A percentile compares a stretch with the other conserved stretches of the same genome.
Evolutionary conservation across 2,329 filamentous ascomycete genomes (phyloP).

Genomic region (Geosmithia flava): DNA sequence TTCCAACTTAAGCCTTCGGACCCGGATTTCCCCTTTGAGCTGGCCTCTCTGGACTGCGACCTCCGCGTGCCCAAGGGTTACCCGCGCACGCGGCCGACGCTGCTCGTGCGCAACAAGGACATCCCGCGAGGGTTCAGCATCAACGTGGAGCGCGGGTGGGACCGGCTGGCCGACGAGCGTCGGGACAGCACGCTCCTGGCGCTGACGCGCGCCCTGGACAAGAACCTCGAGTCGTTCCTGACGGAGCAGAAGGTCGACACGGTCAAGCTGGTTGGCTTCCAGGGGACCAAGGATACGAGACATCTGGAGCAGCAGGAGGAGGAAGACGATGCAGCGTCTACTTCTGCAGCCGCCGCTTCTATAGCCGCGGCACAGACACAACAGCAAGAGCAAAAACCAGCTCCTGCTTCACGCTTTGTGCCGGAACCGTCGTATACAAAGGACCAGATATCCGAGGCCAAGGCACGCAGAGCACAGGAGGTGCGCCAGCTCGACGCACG

Average conservation of each 20-base stretch:
- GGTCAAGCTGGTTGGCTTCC: constrained; percentile 51
- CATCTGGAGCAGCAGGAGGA: constrained; percentile 19
- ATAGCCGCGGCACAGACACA: constrained; percentile 4
- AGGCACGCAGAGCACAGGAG: constrained; percentile 50
- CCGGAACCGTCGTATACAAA: constrained; percentile 38
- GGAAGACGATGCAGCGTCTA: neutral
- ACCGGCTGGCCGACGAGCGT: constrained; percentile 44
- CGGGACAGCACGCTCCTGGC: constrained; percentile 47
- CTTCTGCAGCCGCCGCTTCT: constrained; percentile 2
- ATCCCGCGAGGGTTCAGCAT: constrained; percentile 62
- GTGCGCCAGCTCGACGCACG: constrained; percentile 63
- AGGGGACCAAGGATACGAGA: constrained; percentile 35
- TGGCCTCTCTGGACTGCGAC: constrained; percentile 55
- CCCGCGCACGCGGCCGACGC: constrained; percentile 39
- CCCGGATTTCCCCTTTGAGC: constrained; percentile 72
- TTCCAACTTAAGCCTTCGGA: constrained; percentile 64
- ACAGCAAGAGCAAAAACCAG: neutral
- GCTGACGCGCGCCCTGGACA: constrained; percentile 59
- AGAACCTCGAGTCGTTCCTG: constrained; percentile 56
- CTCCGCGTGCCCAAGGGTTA: constrained; percentile 53
- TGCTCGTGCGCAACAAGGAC: constrained; percentile 55
- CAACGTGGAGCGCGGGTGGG: constrained; percentile 67
- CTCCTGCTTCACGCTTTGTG: constrained; percentile 15
- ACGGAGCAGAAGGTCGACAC: constrained; percentile 60
- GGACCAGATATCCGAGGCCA: constrained; percentile 50